Percentiles rank a stretch among this genome's conserved stretches.
phyloP scores from a whole-genome alignment of 208 protist genomes.

The Trypanosoma brucei region DNA sequence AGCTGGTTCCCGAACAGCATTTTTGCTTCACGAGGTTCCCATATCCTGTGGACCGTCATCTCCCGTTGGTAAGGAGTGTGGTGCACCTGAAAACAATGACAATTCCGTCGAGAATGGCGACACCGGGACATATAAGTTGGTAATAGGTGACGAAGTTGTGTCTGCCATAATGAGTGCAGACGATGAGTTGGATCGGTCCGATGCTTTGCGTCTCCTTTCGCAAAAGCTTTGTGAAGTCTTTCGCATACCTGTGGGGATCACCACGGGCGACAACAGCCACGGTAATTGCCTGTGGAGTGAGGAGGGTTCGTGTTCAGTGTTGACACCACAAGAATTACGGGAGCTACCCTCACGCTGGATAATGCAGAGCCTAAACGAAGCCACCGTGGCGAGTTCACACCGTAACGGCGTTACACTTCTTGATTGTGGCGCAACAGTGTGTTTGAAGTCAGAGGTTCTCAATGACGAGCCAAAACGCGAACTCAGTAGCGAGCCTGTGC shows the following conservation, averaged over 20 bases:
- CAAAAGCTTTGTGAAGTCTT: conserved; percentile 2
- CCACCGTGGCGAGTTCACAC: conserved; percentile 6
- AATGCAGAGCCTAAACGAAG: conserved; percentile 51
- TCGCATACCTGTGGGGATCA: neutral
- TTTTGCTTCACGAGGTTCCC: too few species aligned
- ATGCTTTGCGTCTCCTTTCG: conserved; percentile 1
- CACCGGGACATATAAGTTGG: too few species aligned
- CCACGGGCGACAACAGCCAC: neutral
- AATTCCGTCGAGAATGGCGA: neutral
- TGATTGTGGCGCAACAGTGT: conserved; percentile 30
- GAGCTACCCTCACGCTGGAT: conserved; percentile 69
- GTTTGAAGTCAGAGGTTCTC: neutral
- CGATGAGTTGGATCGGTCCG: conserved; percentile 19
- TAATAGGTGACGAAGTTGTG: neutral
- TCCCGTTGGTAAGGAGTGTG: neutral
- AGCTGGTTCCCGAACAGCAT: too few species aligned
- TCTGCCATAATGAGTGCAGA: neutral
- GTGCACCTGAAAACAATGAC: neutral
- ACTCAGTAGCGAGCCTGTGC: too few species aligned
- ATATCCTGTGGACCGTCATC: too few species aligned
- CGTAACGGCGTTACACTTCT: conserved; percentile 40
- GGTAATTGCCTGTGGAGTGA: conserved; percentile 13
- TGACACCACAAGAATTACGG: conserved; percentile 26
- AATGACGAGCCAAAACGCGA: neutral
- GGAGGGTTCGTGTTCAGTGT: neutral